Percentiles rank a stretch among this genome's conserved stretches.
Conservation (phyloP, 345 rosid genomes). For the Eucalyptus polyanthemos region DNA sequence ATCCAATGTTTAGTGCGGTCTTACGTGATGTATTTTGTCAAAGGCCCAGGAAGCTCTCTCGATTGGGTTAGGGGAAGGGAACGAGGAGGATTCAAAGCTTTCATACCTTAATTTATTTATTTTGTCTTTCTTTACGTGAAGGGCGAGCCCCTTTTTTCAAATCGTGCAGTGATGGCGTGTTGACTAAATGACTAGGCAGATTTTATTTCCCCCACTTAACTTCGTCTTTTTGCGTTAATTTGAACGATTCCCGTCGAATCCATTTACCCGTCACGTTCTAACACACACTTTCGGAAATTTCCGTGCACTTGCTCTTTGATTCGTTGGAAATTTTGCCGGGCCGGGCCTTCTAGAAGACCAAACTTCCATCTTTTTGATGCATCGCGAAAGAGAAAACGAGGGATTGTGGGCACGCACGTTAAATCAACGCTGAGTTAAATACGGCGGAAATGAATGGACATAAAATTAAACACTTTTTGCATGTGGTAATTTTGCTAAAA, state of each 20-base stretch:
- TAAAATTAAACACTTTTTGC: background rate
- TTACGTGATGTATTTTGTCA: background rate
- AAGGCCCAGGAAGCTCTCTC: background rate
- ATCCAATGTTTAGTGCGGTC: background rate
- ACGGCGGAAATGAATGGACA: background rate
- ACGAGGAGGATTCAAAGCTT: background rate
- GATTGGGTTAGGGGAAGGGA: background rate
- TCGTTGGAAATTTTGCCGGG: background rate
- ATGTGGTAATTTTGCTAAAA: background rate
- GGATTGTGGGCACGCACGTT: background rate
- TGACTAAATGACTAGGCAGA: background rate
- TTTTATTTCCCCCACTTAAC: background rate
- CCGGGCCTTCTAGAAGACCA: background rate
- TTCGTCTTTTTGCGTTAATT: background rate
- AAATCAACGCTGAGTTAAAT: background rate
- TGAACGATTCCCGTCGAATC: background rate
- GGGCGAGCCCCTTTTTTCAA: background rate
- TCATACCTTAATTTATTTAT: background rate
- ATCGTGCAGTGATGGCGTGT: background rate
- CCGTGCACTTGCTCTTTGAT: background rate
- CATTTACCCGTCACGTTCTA: background rate
- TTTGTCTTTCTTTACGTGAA: background rate
- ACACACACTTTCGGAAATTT: background rate
- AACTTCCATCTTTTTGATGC: background rate
- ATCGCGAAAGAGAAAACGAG: background rate